phyloP scores from a whole-genome alignment of 257 asterid species.

The Gynochthodes officinalis region DNA sequence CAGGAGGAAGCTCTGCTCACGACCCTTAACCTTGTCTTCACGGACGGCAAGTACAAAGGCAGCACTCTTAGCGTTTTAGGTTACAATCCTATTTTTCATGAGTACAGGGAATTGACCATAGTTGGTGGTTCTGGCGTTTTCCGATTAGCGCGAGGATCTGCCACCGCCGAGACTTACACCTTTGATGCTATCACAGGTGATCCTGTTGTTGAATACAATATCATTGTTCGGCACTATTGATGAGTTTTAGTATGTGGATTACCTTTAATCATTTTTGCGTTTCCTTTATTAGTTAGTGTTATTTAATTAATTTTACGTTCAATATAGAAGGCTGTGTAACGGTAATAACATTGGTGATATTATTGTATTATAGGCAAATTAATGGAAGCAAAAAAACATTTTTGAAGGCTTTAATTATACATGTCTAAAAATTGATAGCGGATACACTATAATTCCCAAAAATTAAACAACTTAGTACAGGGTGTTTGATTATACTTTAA shows the following conservation, averaged over 20 bases:
- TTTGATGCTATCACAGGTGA: slow-evolving; percentile 8
- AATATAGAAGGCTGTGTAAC: too few species aligned
- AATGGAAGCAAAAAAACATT: too few species aligned
- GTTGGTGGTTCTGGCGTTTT: slow-evolving; percentile 40
- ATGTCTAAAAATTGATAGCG: too few species aligned
- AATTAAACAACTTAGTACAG: too few species aligned
- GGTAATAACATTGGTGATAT: too few species aligned
- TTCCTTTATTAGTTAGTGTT: too few species aligned
- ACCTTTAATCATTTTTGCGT: too few species aligned
- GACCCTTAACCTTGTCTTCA: slow-evolving; percentile 30
- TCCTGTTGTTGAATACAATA: slow-evolving; percentile 20
- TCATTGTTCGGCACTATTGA: slow-evolving; percentile 7
- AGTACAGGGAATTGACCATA: slow-evolving; percentile 35
- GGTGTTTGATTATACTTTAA: too few species aligned
- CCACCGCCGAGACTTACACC: slow-evolving; percentile 27
- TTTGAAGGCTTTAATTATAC: too few species aligned
- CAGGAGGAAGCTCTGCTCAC: slow-evolving; percentile 26
- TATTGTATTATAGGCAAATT: too few species aligned
- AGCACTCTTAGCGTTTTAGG: slow-evolving; percentile 31
- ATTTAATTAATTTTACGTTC: too few species aligned
- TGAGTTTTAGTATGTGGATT: neutral
- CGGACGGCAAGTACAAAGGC: slow-evolving; percentile 26
- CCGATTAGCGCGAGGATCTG: slow-evolving; percentile 34
- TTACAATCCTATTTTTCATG: slow-evolving; percentile 20
- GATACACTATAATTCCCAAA: too few species aligned